Percentiles rank a stretch among this genome's conserved stretches.
These are phyloP conservation scores for Xylaria sp. DNA, from an alignment of 2,329 filamentous ascomycete genomes.

Conservation along the genomic window DNA sequence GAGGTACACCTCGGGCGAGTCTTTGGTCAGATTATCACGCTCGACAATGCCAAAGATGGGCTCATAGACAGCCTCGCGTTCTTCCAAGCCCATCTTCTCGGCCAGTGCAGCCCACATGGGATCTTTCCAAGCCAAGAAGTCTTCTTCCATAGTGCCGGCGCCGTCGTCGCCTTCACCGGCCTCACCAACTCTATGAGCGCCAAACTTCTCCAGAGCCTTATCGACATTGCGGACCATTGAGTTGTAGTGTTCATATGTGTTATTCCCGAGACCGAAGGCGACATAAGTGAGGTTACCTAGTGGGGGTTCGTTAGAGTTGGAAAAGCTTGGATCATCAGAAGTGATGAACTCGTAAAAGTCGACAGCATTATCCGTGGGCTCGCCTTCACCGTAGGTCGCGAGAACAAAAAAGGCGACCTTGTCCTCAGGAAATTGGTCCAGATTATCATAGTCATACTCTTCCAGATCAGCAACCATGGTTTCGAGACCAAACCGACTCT, in stretches of 20 bases:
- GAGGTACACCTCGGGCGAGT: conserved; percentile 86
- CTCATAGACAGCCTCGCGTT: conserved; percentile 96
- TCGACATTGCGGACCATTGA: conserved; percentile 95
- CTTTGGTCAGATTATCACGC: conserved; percentile 75
- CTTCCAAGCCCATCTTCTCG: conserved; percentile 86
- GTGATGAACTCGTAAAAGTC: conserved; percentile 98
- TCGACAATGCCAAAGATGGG: conserved; percentile 87
- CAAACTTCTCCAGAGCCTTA: conserved; percentile 81
- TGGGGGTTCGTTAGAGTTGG: conserved; percentile 76
- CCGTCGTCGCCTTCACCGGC: conserved; percentile 97
- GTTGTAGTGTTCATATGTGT: conserved; percentile 99
- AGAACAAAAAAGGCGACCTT: conserved; percentile 95
- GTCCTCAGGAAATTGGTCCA: conserved; percentile 87
- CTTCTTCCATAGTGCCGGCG: conserved; percentile 99
- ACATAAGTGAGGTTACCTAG: conserved; percentile 90
- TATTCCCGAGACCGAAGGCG: conserved; percentile 96
- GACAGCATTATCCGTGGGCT: conserved; percentile 98
- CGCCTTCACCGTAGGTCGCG: conserved; percentile 97
- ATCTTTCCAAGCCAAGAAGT: conserved; percentile 99
- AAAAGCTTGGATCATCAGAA: conserved; percentile 82
- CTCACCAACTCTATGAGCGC: conserved; percentile 83
- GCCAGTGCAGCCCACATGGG: conserved; percentile 94
- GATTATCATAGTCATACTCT: conserved; percentile 95
- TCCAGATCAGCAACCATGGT: conserved; percentile 99
- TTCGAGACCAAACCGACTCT: conserved; percentile 93